Conservation (phyloP, 208 protist genomes). For the Acanthamoeba triangularis region DNA sequence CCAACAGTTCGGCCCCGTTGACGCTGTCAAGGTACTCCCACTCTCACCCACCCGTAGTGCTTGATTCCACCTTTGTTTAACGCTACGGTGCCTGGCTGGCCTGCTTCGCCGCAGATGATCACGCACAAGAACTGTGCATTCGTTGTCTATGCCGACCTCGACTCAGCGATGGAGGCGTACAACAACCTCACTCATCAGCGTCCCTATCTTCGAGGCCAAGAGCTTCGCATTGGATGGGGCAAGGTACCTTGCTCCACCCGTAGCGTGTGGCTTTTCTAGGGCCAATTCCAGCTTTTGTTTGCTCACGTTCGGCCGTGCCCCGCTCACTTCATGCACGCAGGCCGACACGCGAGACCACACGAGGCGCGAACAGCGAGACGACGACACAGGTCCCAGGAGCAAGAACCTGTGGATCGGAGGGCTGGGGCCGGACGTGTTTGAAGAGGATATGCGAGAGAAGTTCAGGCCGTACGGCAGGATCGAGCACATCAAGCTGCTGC, state of each 20-base stretch:
- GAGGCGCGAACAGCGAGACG: background rate
- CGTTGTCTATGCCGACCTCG: slow-evolving; percentile 40
- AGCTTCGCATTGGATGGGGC: slow-evolving; percentile 72
- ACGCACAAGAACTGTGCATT: slow-evolving; percentile 74
- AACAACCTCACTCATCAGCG: background rate
- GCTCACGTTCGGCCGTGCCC: background rate
- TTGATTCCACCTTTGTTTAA: background rate
- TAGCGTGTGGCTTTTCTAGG: background rate
- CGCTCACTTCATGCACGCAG: background rate
- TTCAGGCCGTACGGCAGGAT: slow-evolving; percentile 77
- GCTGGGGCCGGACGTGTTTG: slow-evolving; percentile 48
- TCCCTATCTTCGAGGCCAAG: slow-evolving; percentile 48
- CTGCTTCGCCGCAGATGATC: slow-evolving; percentile 15
- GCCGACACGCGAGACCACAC: slow-evolving; percentile 28
- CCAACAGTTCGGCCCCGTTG: slow-evolving; percentile 63
- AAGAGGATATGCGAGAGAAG: slow-evolving; percentile 73
- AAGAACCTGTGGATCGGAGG: slow-evolving; percentile 76
- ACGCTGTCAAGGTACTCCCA: slow-evolving; percentile 27
- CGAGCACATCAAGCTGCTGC: slow-evolving; percentile 77
- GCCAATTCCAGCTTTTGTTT: background rate
- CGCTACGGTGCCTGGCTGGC: no score
- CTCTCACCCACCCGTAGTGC: background rate
- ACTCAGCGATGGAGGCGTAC: slow-evolving; percentile 49
- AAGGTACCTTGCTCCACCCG: slow-evolving; percentile 7
- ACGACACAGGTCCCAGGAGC: slow-evolving; percentile 67